Evolutionary conservation across 352 stramenopile species (phyloP).

Genomic region (Globisporangium spiculum): DNA sequence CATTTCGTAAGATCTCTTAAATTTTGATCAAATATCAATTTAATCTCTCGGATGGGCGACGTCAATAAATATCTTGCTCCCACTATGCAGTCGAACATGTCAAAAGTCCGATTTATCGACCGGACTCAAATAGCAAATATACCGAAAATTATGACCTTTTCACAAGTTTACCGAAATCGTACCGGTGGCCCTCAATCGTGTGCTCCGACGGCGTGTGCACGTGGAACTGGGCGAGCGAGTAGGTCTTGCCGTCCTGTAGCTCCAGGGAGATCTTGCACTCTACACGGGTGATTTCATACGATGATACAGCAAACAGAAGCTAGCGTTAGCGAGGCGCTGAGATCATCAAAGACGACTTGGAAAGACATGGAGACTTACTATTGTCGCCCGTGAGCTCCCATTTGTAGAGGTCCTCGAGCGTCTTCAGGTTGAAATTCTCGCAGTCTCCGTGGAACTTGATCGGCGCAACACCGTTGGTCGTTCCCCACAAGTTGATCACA

Average conservation of each 20-base stretch:
- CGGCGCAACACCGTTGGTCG: slow-evolving; percentile 27
- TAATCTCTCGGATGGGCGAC: too few relatives aligned
- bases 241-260: slow-evolving; percentile 39
- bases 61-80: too few relatives aligned
- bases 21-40: too few relatives aligned
- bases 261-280: slow-evolving; percentile 52
- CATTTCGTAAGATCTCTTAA: too few relatives aligned
- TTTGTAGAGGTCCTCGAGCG: slow-evolving; percentile 62
- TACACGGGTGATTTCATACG: not conserved
- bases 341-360: not conserved
- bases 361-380: slow-evolving; percentile 19
- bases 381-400: slow-evolving; percentile 44
- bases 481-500: slow-evolving; percentile 44
- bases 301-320: not conserved
- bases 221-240: slow-evolving; percentile 59
- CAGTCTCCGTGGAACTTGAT: slow-evolving; percentile 53
- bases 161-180: too few relatives aligned
- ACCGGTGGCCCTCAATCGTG: slow-evolving; percentile 33
- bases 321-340: not conserved
- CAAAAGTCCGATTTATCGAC: too few relatives aligned
- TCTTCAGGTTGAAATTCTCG: slow-evolving; percentile 51
- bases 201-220: slow-evolving; percentile 46
- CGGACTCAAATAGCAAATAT: too few relatives aligned
- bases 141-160: too few relatives aligned
- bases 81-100: too few relatives aligned